These are phyloP conservation scores for Pythium dissimile DNA, from an alignment of 352 stramenopile species.

Conservation along the genomic window DNA sequence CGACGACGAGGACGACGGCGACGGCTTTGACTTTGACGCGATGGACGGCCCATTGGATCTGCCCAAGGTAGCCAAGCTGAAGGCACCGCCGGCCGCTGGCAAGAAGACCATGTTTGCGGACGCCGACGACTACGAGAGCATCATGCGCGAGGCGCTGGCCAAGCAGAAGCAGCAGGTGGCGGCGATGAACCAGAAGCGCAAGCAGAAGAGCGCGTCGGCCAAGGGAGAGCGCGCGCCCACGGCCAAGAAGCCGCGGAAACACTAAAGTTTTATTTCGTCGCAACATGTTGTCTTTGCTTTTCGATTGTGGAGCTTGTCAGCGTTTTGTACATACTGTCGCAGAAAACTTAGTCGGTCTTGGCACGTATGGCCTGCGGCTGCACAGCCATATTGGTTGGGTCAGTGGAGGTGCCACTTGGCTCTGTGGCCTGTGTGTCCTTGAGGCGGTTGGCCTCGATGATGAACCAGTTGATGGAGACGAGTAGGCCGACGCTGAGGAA, in stretches of 20 bases:
- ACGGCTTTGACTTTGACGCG: slow-evolving; percentile 40
- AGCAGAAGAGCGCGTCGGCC: not conserved
- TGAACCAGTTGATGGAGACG: slow-evolving; percentile 86
- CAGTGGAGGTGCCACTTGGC: not conserved
- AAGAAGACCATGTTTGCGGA: slow-evolving; percentile 75
- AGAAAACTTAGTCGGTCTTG: slow-evolving; percentile 60
- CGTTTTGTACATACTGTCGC: not conserved
- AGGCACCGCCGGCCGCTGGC: slow-evolving; percentile 28
- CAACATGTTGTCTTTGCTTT: not conserved
- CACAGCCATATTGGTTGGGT: slow-evolving; percentile 13
- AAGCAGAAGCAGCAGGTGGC: slow-evolving; percentile 37
- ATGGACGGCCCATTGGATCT: slow-evolving; percentile 36
- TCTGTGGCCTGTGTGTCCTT: slow-evolving; percentile 33
- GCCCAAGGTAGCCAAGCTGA: slow-evolving; percentile 56
- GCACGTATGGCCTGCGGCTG: slow-evolving; percentile 18
- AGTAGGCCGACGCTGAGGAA: slow-evolving; percentile 81
- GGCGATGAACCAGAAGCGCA: slow-evolving; percentile 38
- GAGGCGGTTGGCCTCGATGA: slow-evolving; percentile 69
- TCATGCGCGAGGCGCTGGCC: slow-evolving; percentile 60
- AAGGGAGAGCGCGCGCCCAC: slow-evolving; percentile 25
- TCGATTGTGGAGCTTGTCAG: not conserved
- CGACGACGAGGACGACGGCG: slow-evolving; percentile 15
- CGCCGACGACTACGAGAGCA: slow-evolving; percentile 72
- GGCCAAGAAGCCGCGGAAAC: slow-evolving; percentile 23
- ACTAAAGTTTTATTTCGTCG: too few relatives aligned